phyloP scores from a whole-genome alignment of 2,329 filamentous ascomycete genomes.

The Epichloe festucae region DNA sequence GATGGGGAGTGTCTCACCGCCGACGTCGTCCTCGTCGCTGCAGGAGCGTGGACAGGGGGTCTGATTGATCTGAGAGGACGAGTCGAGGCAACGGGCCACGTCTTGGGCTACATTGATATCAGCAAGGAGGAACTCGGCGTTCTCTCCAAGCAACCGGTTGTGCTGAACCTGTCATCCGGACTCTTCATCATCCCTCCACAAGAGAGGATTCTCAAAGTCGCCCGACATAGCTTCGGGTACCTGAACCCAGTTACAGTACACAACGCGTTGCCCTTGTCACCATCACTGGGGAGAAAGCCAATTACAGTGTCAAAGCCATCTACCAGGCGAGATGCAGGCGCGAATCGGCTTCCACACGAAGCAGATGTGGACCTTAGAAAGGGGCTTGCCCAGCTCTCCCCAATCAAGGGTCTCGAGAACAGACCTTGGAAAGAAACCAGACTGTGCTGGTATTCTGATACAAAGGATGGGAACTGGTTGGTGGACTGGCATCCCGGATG shows the following conservation, averaged over 20 bases:
- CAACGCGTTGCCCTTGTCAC: constrained; percentile 20
- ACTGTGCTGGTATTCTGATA: constrained; percentile 69
- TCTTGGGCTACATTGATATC: constrained; percentile 64
- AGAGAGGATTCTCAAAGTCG: constrained; percentile 51
- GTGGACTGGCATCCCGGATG: constrained; percentile 55
- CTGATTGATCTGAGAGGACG: constrained; percentile 68
- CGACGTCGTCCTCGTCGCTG: constrained; percentile 66
- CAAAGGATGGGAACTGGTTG: constrained; percentile 57
- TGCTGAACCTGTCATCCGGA: constrained; percentile 58
- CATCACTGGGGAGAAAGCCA: constrained; percentile 13
- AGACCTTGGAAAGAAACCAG: constrained; percentile 49
- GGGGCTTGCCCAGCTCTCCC: constrained; percentile 48
- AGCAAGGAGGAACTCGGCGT: constrained; percentile 54
- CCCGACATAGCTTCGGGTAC: constrained; percentile 58
- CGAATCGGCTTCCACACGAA: constrained; percentile 41
- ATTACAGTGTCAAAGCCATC: constrained; percentile 24
- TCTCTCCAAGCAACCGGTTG: constrained; percentile 54
- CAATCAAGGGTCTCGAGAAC: constrained; percentile 38
- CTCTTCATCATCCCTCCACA: constrained; percentile 63
- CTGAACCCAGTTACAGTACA: constrained; percentile 33
- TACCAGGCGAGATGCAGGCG: constrained; percentile 25
- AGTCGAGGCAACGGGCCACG: constrained; percentile 70
- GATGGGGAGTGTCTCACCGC: constrained; percentile 33
- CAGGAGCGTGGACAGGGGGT: constrained; percentile 74
- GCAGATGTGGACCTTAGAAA: constrained; percentile 47